Evolutionary conservation across 768 basidiomycete species (phyloP), one percentile per base, ranked within the genome.

Genomic region (Lentinula aciculospora): DNA sequence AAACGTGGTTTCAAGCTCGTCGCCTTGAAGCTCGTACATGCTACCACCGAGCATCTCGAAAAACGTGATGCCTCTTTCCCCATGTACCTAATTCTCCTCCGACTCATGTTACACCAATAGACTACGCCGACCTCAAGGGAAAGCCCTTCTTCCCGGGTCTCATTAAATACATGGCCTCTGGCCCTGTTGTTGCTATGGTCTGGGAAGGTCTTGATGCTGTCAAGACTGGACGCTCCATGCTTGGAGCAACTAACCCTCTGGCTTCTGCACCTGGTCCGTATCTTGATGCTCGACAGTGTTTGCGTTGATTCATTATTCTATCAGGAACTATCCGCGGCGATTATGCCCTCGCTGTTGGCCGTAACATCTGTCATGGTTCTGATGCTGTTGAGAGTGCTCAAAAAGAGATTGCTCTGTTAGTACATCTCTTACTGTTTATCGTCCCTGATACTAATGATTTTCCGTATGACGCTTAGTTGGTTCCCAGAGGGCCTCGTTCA

Each of bases 1-100:
- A 86, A 89, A 79, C 93, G 96, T 65, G 97, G 97, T 64, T 99
- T 85, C 87, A 97, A 98, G 82, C 88, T 98, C 71, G 80, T 89
- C 69, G 96, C 96, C 59, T 79, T 98, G 70, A 98, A 99, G 81
- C 80, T 98, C 70, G 86, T 86, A 61, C 84, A 87, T 46, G 81
- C 97, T 42, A 80, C 86, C 63, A 75, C 80, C 60, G 82, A 81
- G 67, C 95, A 94, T 76, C 92, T 99, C 69, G 89, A 97, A 79
- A 84, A 92, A 69, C 97, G 92, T 92, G 15, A 46, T 28, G 17
- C 15, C 46, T 56, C 59, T 58, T 59, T 60, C 57, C 42, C 55
- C 44, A 58, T 58, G 60, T 60, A 63, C 59, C 58, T 55, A 56
- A 58, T 58, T 59, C 31, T 44, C 25, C 59, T 53, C 61, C 50